These are phyloP conservation scores for Ophiobolus disseminans DNA, from an alignment of 2,329 filamentous ascomycete genomes.

Conservation along the genomic window DNA sequence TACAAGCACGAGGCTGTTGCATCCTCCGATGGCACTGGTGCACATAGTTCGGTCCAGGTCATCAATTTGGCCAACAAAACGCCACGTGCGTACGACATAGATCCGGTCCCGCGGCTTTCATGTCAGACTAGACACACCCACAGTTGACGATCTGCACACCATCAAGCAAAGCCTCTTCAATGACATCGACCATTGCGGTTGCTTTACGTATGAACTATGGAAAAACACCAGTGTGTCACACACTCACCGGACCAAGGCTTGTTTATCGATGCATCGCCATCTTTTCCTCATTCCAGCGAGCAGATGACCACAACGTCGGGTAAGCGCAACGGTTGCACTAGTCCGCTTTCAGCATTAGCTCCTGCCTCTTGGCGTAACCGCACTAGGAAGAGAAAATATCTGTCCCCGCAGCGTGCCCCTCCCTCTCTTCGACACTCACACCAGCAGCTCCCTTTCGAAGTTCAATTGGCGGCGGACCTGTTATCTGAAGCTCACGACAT, in stretches of 20 bases:
- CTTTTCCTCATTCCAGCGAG: background rate
- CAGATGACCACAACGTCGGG: background rate
- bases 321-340: slow-evolving; percentile 5
- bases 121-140: background rate
- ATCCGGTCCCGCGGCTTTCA: no score
- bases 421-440: slow-evolving; percentile 9
- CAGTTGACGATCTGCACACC: background rate
- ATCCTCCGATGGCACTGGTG: no score
- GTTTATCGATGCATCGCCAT: no score
- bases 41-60: no score
- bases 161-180: background rate
- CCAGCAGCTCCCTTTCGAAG: slow-evolving; percentile 1
- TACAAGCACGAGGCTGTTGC: no score
- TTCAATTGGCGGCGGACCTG: slow-evolving; percentile 22
- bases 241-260: no score
- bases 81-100: no score
- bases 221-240: background rate
- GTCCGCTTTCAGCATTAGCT: slow-evolving; percentile 7
- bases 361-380: slow-evolving; percentile 6
- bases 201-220: background rate
- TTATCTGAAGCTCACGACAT: slow-evolving; percentile 11
- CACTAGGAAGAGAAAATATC: slow-evolving; percentile 12
- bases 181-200: background rate
- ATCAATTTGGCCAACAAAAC: no score
- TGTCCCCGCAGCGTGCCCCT: slow-evolving; percentile 12